These are phyloP conservation scores for Daldinia grandis DNA, from an alignment of 495 filamentous ascomycete genomes.

Conservation along the genomic window DNA sequence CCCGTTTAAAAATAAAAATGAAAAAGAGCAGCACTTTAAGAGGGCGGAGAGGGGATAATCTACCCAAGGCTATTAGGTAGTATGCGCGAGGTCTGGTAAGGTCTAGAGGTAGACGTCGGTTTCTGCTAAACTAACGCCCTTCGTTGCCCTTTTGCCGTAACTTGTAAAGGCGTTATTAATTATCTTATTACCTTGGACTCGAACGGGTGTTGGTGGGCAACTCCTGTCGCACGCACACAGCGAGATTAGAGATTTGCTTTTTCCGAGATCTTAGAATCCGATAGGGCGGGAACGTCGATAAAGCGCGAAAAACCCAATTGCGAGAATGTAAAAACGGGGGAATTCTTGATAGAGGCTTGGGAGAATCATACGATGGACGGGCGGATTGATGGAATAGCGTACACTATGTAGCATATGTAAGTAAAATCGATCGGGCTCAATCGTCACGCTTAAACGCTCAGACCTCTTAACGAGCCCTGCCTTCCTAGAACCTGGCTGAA, in stretches of 20 bases:
- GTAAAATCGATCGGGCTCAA: constrained; percentile 39
- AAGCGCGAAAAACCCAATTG: constrained; percentile 31
- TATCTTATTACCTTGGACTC: constrained; percentile 5
- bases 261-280: constrained; percentile 39
- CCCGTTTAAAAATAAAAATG: constrained; percentile 26
- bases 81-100: neutral
- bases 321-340: constrained; percentile 29
- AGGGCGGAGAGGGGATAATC: constrained; percentile 16
- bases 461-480: constrained; percentile 6
- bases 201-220: constrained; percentile 6
- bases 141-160: neutral
- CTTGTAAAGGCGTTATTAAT: constrained; percentile 1
- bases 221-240: constrained; percentile 28
- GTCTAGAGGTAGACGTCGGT: constrained; percentile 1
- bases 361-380: constrained; percentile 32
- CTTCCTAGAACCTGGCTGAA: constrained; percentile 1
- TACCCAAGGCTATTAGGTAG: constrained; percentile 13
- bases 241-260: constrained; percentile 33
- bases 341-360: constrained; percentile 33
- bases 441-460: constrained; percentile 27
- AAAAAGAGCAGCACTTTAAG: constrained; percentile 4
- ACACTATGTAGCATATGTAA: neutral
- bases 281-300: constrained; percentile 31
- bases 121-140: constrained; percentile 6
- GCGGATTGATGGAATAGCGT: constrained; percentile 7